Base-by-base conservation (phyloP, 768 basidiomycete species). In the Mycena belliarum region DNA sequence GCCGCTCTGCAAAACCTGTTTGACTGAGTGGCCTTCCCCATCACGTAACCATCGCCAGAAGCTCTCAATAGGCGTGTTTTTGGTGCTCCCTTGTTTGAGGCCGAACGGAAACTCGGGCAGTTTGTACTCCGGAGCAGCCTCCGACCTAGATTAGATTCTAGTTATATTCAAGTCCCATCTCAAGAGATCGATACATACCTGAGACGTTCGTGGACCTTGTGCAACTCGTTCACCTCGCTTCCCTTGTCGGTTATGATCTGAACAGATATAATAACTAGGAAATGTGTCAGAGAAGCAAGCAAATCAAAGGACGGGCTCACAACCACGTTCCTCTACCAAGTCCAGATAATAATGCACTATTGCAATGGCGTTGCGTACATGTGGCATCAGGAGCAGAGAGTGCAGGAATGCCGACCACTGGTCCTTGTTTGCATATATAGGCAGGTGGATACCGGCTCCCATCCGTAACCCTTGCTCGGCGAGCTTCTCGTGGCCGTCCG, bases 1-100 rank as follows among this genome's bases (percentile, higher is more conserved):
- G 5, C 51, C 51, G 2, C 24, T 7, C 18, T 52, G 51, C 15
- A 52, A 35, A 16, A 50, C 40, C 8, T 9, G 6, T n/a, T 50
- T 50, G 23, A 44, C 43, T 2, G 29, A 43, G 9, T 33, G 12
- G 2, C 51, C 51, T 3, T 44, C 43, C 3, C 51, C 51, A 3
- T 23, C 32, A 1, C 51, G 41, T 3, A 52, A 23, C 51, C 51
- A 52, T 8, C 51, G 16, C 51, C 51, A 52, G 24, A 52, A 52
- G n/a, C 42, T 25, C 12, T 52, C 51, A 11, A 52, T 52, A 8
- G 51, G 51, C 18, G 51, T 52, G n/a, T 52, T 52, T 21, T 52
- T 52, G n/a, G 41, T 44, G 21, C 41, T 52, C 29, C 20, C 29
- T 21, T 52, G 42, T 18, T 45, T 33, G 3, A 52, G 42, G 3